These are phyloP conservation scores for Tetramitus jugosus DNA, from an alignment of 208 protist species.

Conservation along the genomic window DNA sequence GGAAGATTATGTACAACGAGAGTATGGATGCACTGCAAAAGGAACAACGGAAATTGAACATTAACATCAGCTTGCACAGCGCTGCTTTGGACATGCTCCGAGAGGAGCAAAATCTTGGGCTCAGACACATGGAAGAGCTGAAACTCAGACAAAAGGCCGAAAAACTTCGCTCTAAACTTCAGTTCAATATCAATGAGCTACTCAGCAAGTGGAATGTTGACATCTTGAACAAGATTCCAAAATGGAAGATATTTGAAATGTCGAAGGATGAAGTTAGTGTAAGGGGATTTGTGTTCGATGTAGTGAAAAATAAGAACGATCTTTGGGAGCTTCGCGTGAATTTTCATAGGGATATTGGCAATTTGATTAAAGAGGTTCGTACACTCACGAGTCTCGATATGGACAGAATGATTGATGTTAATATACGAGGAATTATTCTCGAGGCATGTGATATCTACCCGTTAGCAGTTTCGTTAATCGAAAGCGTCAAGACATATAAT, in stretches of 20 bases:
- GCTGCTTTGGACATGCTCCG: conserved; percentile 3
- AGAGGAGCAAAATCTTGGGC: conserved; percentile 27
- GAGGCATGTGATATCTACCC: conserved; percentile 57
- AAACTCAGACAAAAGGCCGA: conserved; percentile 55
- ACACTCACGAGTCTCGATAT: conserved; percentile 55
- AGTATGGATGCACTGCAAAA: conserved; percentile 16
- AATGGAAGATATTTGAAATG: conserved; percentile 33
- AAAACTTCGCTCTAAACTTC: conserved; percentile 51
- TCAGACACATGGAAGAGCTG: conserved; percentile 51
- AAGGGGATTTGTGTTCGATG: conserved; percentile 40
- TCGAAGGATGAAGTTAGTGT: conserved; percentile 36
- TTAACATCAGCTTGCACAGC: conserved; percentile 14
- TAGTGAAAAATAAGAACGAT: background rate
- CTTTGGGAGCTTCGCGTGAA: conserved; percentile 50
- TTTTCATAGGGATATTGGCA: conserved; percentile 57
- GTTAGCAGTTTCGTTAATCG: conserved; percentile 51
- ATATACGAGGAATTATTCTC: conserved; percentile 32
- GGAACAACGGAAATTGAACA: conserved; percentile 17
- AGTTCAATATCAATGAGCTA: conserved; percentile 34
- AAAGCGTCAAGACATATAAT: conserved; percentile 40
- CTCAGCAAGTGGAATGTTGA: conserved; percentile 30
- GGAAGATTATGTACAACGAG: conserved; percentile 33
- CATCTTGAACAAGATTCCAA: conserved; percentile 12
- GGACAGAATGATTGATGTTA: conserved; percentile 41
- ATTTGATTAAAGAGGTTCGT: conserved; percentile 66